Percentiles rank a stretch among this genome's conserved stretches.
Evolutionary conservation across 345 rosid genomes (phyloP).

Genomic region (Dipteronia sinensis): DNA sequence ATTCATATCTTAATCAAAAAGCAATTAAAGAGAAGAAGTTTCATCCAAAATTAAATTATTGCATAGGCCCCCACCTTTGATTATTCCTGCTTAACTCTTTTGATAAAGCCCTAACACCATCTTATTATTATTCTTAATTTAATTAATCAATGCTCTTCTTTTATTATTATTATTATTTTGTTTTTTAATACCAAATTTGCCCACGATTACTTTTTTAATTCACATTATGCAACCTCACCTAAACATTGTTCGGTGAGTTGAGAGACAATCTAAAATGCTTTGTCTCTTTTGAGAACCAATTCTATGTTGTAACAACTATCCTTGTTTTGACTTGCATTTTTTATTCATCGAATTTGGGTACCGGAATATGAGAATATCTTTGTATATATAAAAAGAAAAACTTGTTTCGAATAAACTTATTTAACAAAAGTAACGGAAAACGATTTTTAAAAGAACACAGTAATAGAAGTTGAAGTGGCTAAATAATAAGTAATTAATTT

Average conservation of each 20-base stretch:
- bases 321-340: constrained; percentile 14
- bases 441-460: no score
- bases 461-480: no score
- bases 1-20: constrained; percentile 35
- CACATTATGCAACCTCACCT: not conserved
- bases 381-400: no score
- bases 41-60: constrained; percentile 29
- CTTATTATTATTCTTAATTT: constrained; percentile 14
- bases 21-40: constrained; percentile 40
- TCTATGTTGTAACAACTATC: not conserved
- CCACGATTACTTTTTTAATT: not conserved
- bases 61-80: constrained; percentile 42
- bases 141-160: not conserved
- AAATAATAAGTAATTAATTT: no score
- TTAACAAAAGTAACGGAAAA: no score
- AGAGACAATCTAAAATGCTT: constrained; percentile 4
- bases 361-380: not conserved
- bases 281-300: constrained; percentile 2
- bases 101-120: constrained; percentile 56
- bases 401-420: no score
- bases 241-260: not conserved
- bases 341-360: not conserved
- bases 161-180: no score
- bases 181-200: not conserved
- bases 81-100: constrained; percentile 47